Conservation (phyloP, 805 yeast species). For the Metschnikowia hibisci region DNA sequence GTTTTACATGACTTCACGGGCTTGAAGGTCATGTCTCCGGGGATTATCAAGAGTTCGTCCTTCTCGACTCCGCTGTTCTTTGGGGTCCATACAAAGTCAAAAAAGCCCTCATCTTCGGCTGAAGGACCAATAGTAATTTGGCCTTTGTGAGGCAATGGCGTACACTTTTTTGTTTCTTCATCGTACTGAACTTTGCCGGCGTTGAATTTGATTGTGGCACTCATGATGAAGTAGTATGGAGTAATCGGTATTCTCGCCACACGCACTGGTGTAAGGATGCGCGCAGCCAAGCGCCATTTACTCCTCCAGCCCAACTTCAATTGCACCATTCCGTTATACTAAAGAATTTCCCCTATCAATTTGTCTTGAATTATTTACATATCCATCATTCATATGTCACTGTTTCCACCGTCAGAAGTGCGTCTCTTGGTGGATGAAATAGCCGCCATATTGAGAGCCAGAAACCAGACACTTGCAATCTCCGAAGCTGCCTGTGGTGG, state of each 20-base stretch:
- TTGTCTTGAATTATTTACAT: too few relatives aligned
- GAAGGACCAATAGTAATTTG: slow-evolving; percentile 54
- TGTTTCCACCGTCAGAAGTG: slow-evolving; percentile 62
- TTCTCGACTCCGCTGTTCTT: slow-evolving; percentile 48
- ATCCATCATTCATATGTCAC: slow-evolving; percentile 13
- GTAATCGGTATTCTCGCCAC: background rate
- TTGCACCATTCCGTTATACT: too few relatives aligned
- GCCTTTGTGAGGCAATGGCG: slow-evolving; percentile 72
- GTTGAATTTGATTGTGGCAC: slow-evolving; percentile 50
- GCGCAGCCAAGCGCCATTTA: background rate
- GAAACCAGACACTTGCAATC: slow-evolving; percentile 66
- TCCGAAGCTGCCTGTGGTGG: slow-evolving; percentile 94
- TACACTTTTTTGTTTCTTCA: slow-evolving; percentile 56
- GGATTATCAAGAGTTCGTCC: slow-evolving; percentile 69
- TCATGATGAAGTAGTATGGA: slow-evolving; percentile 3
- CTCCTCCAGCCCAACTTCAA: background rate
- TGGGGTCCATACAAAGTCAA: slow-evolving; percentile 70
- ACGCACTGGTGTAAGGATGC: slow-evolving; percentile 3
- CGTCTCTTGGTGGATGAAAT: slow-evolving; percentile 50
- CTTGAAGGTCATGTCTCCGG: slow-evolving; percentile 81
- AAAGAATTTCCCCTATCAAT: too few relatives aligned
- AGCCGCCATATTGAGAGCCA: slow-evolving; percentile 48
- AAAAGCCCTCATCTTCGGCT: slow-evolving; percentile 69
- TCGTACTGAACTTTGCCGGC: slow-evolving; percentile 75
- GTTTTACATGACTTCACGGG: slow-evolving; percentile 65